Percentiles rank a stretch among this genome's conserved stretches.
Conservation (phyloP, 2,329 filamentous ascomycete genomes). For the Cryoendolithus antarcticus region DNA sequence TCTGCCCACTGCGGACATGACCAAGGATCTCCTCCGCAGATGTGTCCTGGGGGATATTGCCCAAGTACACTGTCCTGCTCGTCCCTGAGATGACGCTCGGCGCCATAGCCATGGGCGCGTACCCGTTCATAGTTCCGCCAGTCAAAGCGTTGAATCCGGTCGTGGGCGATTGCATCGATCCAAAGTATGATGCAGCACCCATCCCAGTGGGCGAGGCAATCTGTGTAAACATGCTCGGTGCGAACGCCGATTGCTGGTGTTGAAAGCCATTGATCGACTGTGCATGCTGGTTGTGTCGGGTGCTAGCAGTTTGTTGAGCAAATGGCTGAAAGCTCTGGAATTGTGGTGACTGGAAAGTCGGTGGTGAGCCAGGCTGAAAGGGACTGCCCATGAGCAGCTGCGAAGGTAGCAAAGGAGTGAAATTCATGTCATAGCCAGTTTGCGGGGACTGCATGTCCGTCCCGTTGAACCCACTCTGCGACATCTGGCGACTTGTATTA, state of each 20-base stretch:
- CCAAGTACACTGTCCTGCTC: constrained; percentile 91
- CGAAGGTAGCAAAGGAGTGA: constrained; percentile 87
- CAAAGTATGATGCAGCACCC: constrained; percentile 67
- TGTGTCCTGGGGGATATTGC: constrained; percentile 97
- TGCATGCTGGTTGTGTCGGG: constrained; percentile 39
- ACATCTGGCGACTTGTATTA: constrained; percentile 53
- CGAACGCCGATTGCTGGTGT: constrained; percentile 52
- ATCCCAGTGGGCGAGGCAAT: constrained; percentile 79
- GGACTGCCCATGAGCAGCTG: constrained; percentile 90
- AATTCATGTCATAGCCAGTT: constrained; percentile 94
- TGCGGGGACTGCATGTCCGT: constrained; percentile 76
- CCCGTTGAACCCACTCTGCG: constrained; percentile 32
- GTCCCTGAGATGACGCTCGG: constrained; percentile 78
- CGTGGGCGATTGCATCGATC: constrained; percentile 74
- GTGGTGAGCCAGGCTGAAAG: constrained; percentile 89
- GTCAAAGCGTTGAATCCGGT: constrained; percentile 56
- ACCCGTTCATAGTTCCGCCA: constrained; percentile 24
- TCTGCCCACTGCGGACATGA: constrained; percentile 92
- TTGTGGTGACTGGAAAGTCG: constrained; percentile 78
- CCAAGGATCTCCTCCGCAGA: constrained; percentile 91
- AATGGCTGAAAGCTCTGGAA: constrained; percentile 77
- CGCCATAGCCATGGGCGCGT: constrained; percentile 54
- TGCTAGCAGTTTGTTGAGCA: constrained; percentile 43
- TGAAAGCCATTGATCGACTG: constrained; percentile 64
- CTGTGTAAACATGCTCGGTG: constrained; percentile 70